Base-by-base conservation (phyloP, 2,329 filamentous ascomycete genomes). In the Diaporthe destruens region DNA sequence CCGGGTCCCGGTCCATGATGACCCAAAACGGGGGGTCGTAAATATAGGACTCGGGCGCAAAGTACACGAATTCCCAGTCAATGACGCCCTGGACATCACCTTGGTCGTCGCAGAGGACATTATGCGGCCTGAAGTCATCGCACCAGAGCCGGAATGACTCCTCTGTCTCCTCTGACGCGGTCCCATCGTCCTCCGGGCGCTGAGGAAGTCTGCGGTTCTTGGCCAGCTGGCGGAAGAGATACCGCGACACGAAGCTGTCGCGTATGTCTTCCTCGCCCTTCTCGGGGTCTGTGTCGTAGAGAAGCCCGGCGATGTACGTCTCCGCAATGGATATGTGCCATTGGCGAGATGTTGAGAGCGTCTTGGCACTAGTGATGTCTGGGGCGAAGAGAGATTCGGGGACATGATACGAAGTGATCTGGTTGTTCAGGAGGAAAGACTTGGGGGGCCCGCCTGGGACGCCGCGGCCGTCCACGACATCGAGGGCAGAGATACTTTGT, bases 1-100 rank as follows among this genome's bases (percentile, higher is more conserved):
- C 54, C 11, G 55, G n/a, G 55, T 57, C 55, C 34, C 55, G 20
- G 16, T 57, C 55, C 3, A 57, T 57, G 34, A 57, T 42, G n/a
- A 57, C 23, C 54, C 54, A 56, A 18, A 36, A 36, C 8, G 54
- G 54, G 3, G 54, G 54, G n/a, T 56, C 54, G 29, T 56, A 56
- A 6, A 56, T 12, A 32, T 56, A 56, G 16, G 54, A 36, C 18
- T 56, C 54, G 16, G 54, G 54, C 8, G 32, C 54, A 36, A 56
- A 56, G 29, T 56, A 56, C 32, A 36, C 54, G 7, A 56, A 56
- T 32, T 56, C 54, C 54, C 54, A 56, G 32, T 56, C 54, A 2
- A 56, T 56, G 4, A 56, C 29, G 32, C 54, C 54, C 32, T 56
- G 54, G 2, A 56, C 29, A 12, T 56, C 54, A 9, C 54, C 54